These are phyloP conservation scores for Myxozyma geophila DNA, from an alignment of 805 yeast species.

Conservation along the genomic window DNA sequence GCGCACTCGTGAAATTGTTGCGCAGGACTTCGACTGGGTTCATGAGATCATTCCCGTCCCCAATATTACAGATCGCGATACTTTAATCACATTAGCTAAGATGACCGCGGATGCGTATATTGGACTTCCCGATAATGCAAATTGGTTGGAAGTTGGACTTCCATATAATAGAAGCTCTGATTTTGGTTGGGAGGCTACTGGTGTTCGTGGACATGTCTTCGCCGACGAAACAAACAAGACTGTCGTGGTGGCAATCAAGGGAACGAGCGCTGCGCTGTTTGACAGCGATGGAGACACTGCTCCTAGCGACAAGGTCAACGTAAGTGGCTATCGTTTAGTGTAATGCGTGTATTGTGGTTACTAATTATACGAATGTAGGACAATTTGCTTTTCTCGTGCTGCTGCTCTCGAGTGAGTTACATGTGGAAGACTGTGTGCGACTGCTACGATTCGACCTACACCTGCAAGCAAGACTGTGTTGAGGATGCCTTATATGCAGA, in stretches of 20 bases:
- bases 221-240: conserved; percentile 59
- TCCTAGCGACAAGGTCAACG: conserved; percentile 74
- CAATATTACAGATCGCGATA: conserved; percentile 71
- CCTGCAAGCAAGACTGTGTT: conserved; percentile 87
- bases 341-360: not conserved
- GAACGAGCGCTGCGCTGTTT: conserved; percentile 77
- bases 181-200: conserved; percentile 87
- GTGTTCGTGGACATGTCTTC: conserved; percentile 90
- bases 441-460: conserved; percentile 80
- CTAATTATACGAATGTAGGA: conserved; percentile 51
- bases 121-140: conserved; percentile 71
- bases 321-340: not conserved
- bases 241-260: conserved; percentile 83
- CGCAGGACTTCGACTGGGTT: conserved; percentile 33
- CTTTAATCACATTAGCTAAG: conserved; percentile 74
- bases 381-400: conserved; percentile 87
- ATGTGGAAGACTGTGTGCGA: conserved; percentile 97
- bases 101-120: conserved; percentile 94
- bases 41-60: conserved; percentile 55
- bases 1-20: conserved; percentile 6
- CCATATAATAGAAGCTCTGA: conserved; percentile 44
- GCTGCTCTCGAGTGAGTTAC: conserved; percentile 92
- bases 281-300: conserved; percentile 67
- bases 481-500: conserved; percentile 75
- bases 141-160: conserved; percentile 76